Evolutionary conservation across 192 early-diverging fungal genomes (phyloP), one percentile per base, ranked within the genome.

Genomic region (Backusella tuberculispora): DNA sequence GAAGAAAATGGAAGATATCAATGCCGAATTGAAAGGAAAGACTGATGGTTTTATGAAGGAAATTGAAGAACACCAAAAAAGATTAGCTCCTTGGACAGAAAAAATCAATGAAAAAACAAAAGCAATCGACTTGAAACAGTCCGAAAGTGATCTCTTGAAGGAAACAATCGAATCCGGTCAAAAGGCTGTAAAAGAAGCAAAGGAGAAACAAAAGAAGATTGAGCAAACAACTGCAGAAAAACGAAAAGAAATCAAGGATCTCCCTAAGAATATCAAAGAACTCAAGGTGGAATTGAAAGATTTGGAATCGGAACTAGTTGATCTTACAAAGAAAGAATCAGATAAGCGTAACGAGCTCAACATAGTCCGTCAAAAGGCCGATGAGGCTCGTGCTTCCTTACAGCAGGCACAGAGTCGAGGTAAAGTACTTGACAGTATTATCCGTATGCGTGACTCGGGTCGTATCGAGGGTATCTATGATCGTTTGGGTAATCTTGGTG

Each of bases 401-500:
- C 86, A 90, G 56, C 83, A 87, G 15, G 83, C 88, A 17, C 88
- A 93, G 75, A 88, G 84, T 37, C 87, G 91, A 63, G 88, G 91
- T 38, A 89, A 89, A 19, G 88, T 95, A 3, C 83, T 95, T 3
- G 85, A 80, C 17, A 90, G 85, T 37, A 72, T 96, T 6, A 83
- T 96, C 67, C 88, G 87, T 13, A 88, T 94, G 83, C 86, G 88
- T 63, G 87, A 93, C 53, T 80, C 85, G 37, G 95, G 93, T 0
- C 80, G 86, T 50, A 94, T 97, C 69, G 79, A 78, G 10, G 95
- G 95, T 7, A 92, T 96, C 53, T 86, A 92, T 74, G 92, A 93
- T 53, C 91, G 98, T 8, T 85, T 99, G 21, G 98, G 98, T n/a
- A 93, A 95, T 71, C 83, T 99, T n/a, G 98, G 97, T 29, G 91